A percentile compares a stretch with the other conserved stretches of the same genome.
Conservation (phyloP, 1,139 yeast species). For the Geotrichum histeridarum region DNA sequence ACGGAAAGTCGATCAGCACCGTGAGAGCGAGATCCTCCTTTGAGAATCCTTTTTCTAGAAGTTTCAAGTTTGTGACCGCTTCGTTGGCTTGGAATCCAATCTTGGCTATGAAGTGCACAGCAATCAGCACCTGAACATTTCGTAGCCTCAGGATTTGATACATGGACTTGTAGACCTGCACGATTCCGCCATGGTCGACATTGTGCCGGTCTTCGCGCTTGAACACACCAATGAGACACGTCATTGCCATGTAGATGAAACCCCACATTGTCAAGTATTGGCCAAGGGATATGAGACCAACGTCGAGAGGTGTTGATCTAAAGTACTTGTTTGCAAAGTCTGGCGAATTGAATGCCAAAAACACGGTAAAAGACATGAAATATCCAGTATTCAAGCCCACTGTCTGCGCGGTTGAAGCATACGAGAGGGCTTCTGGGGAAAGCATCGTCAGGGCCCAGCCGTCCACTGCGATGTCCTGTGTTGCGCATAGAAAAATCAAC, state of each 20-base stretch:
- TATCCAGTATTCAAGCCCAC: slow-evolving; percentile 92
- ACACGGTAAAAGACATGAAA: slow-evolving; percentile 84
- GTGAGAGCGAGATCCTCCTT: slow-evolving; percentile 94
- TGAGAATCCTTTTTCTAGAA: slow-evolving; percentile 87
- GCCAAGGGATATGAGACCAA: slow-evolving; percentile 67
- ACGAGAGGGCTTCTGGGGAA: slow-evolving; percentile 71
- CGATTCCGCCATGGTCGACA: slow-evolving; percentile 25
- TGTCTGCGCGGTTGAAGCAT: slow-evolving; percentile 96
- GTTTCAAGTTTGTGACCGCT: slow-evolving; percentile 86
- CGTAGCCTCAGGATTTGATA: slow-evolving; percentile 65
- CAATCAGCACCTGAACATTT: slow-evolving; percentile 70
- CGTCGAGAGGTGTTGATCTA: slow-evolving; percentile 53
- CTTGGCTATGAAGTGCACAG: slow-evolving; percentile 73
- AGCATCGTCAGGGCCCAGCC: slow-evolving; percentile 96
- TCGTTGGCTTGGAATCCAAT: slow-evolving; percentile 95
- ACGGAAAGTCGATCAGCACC: slow-evolving; percentile 90
- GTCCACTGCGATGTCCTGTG: slow-evolving; percentile 97
- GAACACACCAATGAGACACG: slow-evolving; percentile 52
- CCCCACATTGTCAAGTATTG: slow-evolving; percentile 80
- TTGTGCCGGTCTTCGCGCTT: slow-evolving; percentile 36
- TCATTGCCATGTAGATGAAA: slow-evolving; percentile 59
- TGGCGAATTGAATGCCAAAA: slow-evolving; percentile 82
- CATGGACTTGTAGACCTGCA: slow-evolving; percentile 68
- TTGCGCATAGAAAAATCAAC: slow-evolving; percentile 84
- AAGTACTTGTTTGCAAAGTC: slow-evolving; percentile 87